Conservation (phyloP, 805 yeast species). For the Lipomyces spencermartinsiae region DNA sequence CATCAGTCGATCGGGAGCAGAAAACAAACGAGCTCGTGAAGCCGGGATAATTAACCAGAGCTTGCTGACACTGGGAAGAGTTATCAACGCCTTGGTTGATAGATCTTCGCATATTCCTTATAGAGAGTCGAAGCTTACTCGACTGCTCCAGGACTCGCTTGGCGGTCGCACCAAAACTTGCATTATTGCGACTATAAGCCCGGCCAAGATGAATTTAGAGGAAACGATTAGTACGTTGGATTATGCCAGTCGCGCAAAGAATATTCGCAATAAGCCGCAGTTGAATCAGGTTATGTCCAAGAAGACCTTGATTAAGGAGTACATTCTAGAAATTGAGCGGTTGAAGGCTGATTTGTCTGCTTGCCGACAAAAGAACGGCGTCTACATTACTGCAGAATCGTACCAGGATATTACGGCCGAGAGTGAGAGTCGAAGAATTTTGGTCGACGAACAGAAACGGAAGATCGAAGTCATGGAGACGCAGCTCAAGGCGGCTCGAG, state of each 20-base stretch:
- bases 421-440: slow-evolving; percentile 57
- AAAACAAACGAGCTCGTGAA: slow-evolving; percentile 84
- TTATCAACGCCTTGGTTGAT: slow-evolving; percentile 75
- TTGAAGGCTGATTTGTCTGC: slow-evolving; percentile 67
- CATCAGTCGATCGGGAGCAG: slow-evolving; percentile 84
- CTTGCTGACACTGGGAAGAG: slow-evolving; percentile 84
- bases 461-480: slow-evolving; percentile 57
- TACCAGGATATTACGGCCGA: slow-evolving; percentile 53
- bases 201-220: slow-evolving; percentile 75
- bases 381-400: slow-evolving; percentile 62
- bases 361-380: slow-evolving; percentile 68
- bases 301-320: slow-evolving; percentile 59
- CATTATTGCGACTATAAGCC: slow-evolving; percentile 84
- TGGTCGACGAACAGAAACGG: slow-evolving; percentile 58
- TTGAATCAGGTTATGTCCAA: slow-evolving; percentile 66
- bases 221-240: slow-evolving; percentile 87
- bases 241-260: slow-evolving; percentile 86
- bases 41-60: slow-evolving; percentile 94
- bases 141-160: slow-evolving; percentile 78
- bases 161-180: slow-evolving; percentile 91
- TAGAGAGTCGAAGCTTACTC: slow-evolving; percentile 80
- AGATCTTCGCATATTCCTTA: slow-evolving; percentile 78
- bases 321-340: slow-evolving; percentile 60
- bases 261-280: slow-evolving; percentile 76
- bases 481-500: slow-evolving; percentile 53